Evolutionary conservation across 2,329 filamentous ascomycete species (phyloP).

Genomic region (Aspergillus sclerotialis): DNA sequence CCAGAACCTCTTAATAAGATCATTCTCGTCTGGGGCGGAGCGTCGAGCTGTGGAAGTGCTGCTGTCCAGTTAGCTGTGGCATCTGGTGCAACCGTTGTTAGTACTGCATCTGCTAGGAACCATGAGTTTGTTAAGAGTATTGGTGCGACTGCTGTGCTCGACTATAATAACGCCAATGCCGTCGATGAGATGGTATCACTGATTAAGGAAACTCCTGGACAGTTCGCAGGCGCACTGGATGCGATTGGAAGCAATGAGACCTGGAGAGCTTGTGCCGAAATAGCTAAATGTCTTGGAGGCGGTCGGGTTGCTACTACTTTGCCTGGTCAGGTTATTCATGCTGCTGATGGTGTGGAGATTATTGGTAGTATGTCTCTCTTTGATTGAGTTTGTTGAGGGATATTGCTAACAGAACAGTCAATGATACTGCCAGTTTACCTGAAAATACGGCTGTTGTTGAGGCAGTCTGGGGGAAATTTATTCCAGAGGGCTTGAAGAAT

Average conservation of each 20-base stretch:
- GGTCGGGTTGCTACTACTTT: not conserved
- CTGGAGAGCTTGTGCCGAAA: not conserved
- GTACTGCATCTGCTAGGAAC: slow-evolving; percentile 32
- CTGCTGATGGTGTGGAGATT: not conserved
- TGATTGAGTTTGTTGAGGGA: not conserved
- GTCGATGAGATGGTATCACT: not conserved
- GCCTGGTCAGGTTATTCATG: not conserved
- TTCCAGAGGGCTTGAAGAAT: slow-evolving; percentile 24
- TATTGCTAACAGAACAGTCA: no score
- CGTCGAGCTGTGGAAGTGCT: slow-evolving; percentile 37
- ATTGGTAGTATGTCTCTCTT: not conserved
- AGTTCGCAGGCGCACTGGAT: not conserved
- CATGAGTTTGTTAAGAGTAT: slow-evolving; percentile 25
- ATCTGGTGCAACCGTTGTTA: slow-evolving; percentile 32
- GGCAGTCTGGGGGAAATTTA: not conserved
- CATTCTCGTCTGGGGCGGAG: slow-evolving; percentile 40
- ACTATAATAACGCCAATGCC: not conserved
- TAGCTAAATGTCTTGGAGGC: not conserved
- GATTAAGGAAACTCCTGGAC: not conserved
- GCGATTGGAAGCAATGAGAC: not conserved
- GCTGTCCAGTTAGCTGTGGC: slow-evolving; percentile 37
- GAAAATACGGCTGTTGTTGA: not conserved
- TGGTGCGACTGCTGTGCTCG: slow-evolving; percentile 33
- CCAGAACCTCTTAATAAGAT: slow-evolving; percentile 12
- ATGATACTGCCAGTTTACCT: not conserved